Percentiles rank a stretch among this genome's conserved stretches.
phyloP scores from a whole-genome alignment of 139 green algal genomes.

The Chlamydomonas asymmetrica region DNA sequence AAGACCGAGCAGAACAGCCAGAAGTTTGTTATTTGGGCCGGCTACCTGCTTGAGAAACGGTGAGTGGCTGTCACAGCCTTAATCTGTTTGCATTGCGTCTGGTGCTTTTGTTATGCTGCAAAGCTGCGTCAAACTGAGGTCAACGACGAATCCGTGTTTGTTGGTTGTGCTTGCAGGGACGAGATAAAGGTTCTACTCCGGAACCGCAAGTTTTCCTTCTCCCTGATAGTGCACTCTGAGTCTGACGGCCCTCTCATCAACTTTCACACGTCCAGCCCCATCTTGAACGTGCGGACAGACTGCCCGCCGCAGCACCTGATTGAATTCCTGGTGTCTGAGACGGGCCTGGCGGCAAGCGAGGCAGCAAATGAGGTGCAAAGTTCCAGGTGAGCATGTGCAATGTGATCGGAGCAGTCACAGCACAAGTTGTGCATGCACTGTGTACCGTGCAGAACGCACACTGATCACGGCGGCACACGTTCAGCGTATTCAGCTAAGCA shows the following conservation, averaged over 20 bases:
- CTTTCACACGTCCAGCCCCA: constrained; percentile 67
- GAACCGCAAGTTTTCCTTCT: constrained; percentile 68
- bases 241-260: constrained; percentile 70
- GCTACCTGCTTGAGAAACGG: constrained; percentile 72
- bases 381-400: constrained; percentile 19
- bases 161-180: constrained; percentile 48
- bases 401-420: too few relatives aligned
- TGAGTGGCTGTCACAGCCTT: too few relatives aligned
- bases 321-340: constrained; percentile 71
- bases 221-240: constrained; percentile 81
- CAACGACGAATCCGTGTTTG: too few relatives aligned
- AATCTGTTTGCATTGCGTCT: too few relatives aligned
- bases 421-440: too few relatives aligned
- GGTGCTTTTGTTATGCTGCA: too few relatives aligned
- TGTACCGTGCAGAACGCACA: too few relatives aligned
- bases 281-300: constrained; percentile 85
- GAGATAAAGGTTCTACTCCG: constrained; percentile 32
- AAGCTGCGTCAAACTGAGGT: too few relatives aligned
- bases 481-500: too few relatives aligned
- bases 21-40: constrained; percentile 89
- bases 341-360: constrained; percentile 49
- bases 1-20: constrained; percentile 68
- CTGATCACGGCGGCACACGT: too few relatives aligned
- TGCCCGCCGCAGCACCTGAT: constrained; percentile 73
- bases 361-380: constrained; percentile 49